phyloP scores from a whole-genome alignment of 345 rosid species.

The Triadica sebifera region DNA sequence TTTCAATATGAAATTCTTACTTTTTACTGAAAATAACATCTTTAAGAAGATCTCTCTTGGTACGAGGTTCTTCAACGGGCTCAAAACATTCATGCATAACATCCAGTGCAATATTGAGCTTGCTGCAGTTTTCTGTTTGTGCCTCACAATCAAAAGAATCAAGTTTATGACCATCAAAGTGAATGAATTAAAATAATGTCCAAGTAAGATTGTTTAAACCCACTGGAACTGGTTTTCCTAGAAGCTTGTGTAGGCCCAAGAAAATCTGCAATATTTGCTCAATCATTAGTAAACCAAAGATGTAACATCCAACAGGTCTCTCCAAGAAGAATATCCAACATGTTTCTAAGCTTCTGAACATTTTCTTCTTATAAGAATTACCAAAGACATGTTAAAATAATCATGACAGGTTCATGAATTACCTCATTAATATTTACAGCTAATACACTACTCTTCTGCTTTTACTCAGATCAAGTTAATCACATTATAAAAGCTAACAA shows the following conservation, averaged over 20 bases:
- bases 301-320: not conserved
- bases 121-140: constrained; percentile 51
- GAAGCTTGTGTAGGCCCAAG: constrained; percentile 50
- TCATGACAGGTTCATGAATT: not conserved
- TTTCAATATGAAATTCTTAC: constrained; percentile 41
- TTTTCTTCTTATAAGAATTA: not conserved
- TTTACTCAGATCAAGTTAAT: not conserved
- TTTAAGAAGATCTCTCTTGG: constrained; percentile 56
- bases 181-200: constrained; percentile 52
- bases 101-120: constrained; percentile 61
- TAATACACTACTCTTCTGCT: not conserved
- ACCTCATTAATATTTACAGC: not conserved
- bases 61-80: constrained; percentile 51
- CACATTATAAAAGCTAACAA: not conserved
- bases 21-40: constrained; percentile 70
- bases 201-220: constrained; percentile 63
- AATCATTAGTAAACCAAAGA: constrained; percentile 14
- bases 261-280: constrained; percentile 48
- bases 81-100: constrained; percentile 93
- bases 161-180: constrained; percentile 26
- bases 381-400: too few species aligned
- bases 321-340: not conserved
- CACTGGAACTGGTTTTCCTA: constrained; percentile 58
- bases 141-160: constrained; percentile 38
- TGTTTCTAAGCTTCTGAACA: not conserved